Conservation (phyloP, 2,329 filamentous ascomycete genomes). For the Celoporthe dispersa region DNA sequence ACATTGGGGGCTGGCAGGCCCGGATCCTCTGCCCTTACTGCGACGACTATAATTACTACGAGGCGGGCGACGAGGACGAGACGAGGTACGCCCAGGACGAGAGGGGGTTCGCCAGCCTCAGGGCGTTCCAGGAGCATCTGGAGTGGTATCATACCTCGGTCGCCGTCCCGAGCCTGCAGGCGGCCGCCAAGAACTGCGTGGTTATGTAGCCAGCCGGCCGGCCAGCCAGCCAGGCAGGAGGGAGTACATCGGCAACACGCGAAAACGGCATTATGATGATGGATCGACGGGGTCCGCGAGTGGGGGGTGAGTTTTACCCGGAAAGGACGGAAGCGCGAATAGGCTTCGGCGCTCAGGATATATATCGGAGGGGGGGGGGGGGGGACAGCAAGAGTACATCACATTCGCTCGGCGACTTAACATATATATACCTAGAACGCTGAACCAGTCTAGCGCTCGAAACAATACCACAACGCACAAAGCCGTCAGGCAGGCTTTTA, state of each 20-base stretch:
- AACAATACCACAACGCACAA: background rate
- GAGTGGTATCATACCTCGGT: slow-evolving; percentile 58
- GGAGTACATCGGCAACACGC: background rate
- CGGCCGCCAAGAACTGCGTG: slow-evolving; percentile 45
- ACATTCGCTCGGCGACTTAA: background rate
- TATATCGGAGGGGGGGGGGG: slow-evolving; percentile 2
- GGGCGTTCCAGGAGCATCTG: slow-evolving; percentile 57
- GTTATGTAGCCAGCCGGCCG: slow-evolving; percentile 45
- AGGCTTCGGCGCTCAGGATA: slow-evolving; percentile 19
- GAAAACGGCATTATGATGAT: background rate
- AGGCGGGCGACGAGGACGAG: slow-evolving; percentile 54
- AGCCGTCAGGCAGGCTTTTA: background rate
- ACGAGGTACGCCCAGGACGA: slow-evolving; percentile 53
- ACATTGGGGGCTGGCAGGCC: slow-evolving; percentile 55
- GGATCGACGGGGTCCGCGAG: background rate
- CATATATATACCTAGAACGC: background rate
- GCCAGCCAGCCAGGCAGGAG: background rate
- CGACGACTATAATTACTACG: slow-evolving; percentile 55
- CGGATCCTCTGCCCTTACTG: slow-evolving; percentile 60
- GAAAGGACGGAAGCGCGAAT: slow-evolving; percentile 31
- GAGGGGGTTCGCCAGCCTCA: slow-evolving; percentile 52
- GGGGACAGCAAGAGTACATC: slow-evolving; percentile 11
- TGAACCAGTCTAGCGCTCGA: background rate
- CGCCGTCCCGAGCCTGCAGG: slow-evolving; percentile 43
- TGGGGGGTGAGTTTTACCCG: background rate